These are phyloP conservation scores for Cucurbita argyrosperma DNA, from an alignment of 306 rosid genomes.

Conservation along the genomic window DNA sequence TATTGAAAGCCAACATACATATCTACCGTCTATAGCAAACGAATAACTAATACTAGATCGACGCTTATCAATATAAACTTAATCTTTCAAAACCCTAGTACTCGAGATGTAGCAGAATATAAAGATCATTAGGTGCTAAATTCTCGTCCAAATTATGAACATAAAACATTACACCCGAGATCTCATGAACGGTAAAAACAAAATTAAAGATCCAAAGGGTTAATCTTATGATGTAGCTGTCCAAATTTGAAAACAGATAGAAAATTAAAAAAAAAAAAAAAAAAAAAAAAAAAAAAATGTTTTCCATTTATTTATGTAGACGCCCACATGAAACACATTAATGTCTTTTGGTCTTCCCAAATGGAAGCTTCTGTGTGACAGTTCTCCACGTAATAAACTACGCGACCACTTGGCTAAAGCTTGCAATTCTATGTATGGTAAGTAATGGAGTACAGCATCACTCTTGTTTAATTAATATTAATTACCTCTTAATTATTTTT, in stretches of 20 bases:
- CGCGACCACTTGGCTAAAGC: background rate
- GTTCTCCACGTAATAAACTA: background rate
- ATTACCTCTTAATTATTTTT: background rate
- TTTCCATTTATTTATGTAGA: background rate
- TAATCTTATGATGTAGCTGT: background rate
- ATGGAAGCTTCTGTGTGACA: conserved; percentile 4
- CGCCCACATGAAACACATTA: conserved; percentile 3
- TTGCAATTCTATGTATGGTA: background rate
- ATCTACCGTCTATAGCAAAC: too few species aligned
- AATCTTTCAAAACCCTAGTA: too few species aligned
- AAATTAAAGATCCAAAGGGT: background rate
- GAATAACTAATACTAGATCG: too few species aligned
- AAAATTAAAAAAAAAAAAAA: too few species aligned
- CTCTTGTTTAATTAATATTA: background rate
- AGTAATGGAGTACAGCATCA: conserved; percentile 4
- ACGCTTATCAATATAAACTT: too few species aligned
- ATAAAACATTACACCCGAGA: too few species aligned
- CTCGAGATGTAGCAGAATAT: too few species aligned
- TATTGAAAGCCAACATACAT: too few species aligned
- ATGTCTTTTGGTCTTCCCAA: background rate
- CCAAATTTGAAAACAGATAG: background rate
- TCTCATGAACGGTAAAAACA: background rate
- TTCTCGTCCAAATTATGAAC: too few species aligned
- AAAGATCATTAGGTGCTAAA: too few species aligned
- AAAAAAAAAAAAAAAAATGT: background rate